A percentile compares a stretch with the other conserved stretches of the same genome.
phyloP scores from a whole-genome alignment of 2,329 filamentous ascomycete species.

The Penicillium olsonii region DNA sequence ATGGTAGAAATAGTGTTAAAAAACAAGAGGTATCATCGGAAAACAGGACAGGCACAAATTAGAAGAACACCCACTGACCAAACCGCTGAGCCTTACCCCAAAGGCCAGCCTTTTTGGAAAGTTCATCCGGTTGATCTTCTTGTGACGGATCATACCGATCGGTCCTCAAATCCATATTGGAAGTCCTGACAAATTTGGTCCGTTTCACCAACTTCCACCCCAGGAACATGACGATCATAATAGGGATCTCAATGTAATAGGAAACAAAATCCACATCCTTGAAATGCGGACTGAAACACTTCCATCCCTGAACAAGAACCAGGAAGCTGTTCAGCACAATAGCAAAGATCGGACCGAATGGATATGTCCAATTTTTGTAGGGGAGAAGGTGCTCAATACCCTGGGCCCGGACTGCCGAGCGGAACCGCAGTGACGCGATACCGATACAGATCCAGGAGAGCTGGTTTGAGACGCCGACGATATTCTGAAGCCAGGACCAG shows the following conservation, averaged over 20 bases:
- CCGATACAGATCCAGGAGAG: slow-evolving; percentile 65
- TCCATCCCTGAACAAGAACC: slow-evolving; percentile 63
- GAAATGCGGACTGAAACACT: slow-evolving; percentile 61
- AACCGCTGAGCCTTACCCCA: slow-evolving; percentile 30
- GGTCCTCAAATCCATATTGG: slow-evolving; percentile 55
- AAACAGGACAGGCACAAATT: not conserved
- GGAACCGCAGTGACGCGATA: slow-evolving; percentile 66
- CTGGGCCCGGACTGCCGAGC: slow-evolving; percentile 57
- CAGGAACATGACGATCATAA: slow-evolving; percentile 59
- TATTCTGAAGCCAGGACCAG: slow-evolving; percentile 68
- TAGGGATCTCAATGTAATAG: slow-evolving; percentile 63
- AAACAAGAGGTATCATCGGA: slow-evolving; percentile 7
- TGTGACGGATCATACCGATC: slow-evolving; percentile 43
- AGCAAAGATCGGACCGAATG: slow-evolving; percentile 59
- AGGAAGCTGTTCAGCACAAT: slow-evolving; percentile 61
- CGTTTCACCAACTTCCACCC: slow-evolving; percentile 57
- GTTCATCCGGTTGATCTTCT: slow-evolving; percentile 27
- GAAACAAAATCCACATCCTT: slow-evolving; percentile 62
- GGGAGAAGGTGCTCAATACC: slow-evolving; percentile 63
- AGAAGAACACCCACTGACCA: slow-evolving; percentile 45
- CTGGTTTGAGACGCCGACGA: slow-evolving; percentile 69
- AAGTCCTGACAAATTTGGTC: slow-evolving; percentile 48
- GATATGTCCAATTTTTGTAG: slow-evolving; percentile 69
- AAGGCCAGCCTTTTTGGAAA: slow-evolving; percentile 9
- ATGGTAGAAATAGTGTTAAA: not conserved